Base-by-base conservation (phyloP, 345 rosid species). In the Conringia planisiliqua region DNA sequence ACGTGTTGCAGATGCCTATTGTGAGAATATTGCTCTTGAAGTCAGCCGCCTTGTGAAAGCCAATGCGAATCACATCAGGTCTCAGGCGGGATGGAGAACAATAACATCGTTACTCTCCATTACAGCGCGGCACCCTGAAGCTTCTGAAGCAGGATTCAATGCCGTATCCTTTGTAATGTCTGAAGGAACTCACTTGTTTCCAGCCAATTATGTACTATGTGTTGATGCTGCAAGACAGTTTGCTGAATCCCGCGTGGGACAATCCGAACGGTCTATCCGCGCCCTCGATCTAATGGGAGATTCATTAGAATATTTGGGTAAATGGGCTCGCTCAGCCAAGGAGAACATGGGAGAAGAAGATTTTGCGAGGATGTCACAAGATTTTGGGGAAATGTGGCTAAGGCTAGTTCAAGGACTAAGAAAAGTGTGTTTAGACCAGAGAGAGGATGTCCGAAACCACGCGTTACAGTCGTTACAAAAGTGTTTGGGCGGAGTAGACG, bases 361-460 rank as follows among this genome's bases (percentile, higher is more conserved):
- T 66, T 82, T 84, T n/a, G 75, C 83, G 3, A 94, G 88, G 75
- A 74, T 83, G 85, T 82, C 79, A 4, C 91, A 85, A 81, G 98
- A 95, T 65, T 85, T 92, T 12, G 96, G 96, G 35, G 98, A 95
- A 67, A 90, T 92, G 94, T 95, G 99, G 99, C 80, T 95, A 78
- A 88, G 96, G 79, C 93, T 95, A 61, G 97, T 88, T 70, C 99
- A 95, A 78, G 98, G 89, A 64, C 63, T 95, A 74, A 81, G 98
- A 83, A 95, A 95, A 90, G 98, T 95, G 69, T 95, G 99, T 82
- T 86, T 95, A 85, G 99, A 92, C 84, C 99, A 92, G 83, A 88
- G 98, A 78, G 98, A 95, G 78, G 99, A 95, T 52, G 93, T 95
- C 33, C 82, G 99, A 80, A 92, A 90, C 82, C 94, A 89, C 78